Evolutionary conservation across 2,329 filamentous ascomycete species (phyloP), one percentile per base, ranked within the genome.

Genomic region (Sphaerulina populicola): DNA sequence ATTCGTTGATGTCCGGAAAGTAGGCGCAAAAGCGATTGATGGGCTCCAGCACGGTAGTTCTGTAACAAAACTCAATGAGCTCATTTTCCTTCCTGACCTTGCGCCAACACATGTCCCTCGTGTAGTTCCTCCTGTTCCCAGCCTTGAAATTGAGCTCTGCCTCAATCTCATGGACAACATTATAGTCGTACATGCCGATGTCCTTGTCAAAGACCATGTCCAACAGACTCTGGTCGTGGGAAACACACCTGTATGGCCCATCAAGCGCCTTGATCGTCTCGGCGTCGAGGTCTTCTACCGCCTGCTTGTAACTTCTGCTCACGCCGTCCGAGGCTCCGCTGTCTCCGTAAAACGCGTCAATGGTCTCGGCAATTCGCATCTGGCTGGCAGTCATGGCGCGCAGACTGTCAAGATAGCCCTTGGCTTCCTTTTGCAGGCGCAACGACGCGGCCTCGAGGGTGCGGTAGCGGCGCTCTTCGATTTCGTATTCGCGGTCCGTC

Each of bases 331-430:
- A 88, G 45, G 93, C 89, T 46, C 94, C 94, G 1, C 90, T 85
- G 68, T 98, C 93, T 50, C 93, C 93, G 73, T 98, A 98, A 71
- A 98, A 98, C 37, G 93, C 93, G 72, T 98, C 93, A 71, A 98
- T 98, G 15, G 93, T 98, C 71, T 98, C 93, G 59, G 93, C 93
- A 69, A 98, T 97, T 66, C 91, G 85, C 91, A 98, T 97, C 73
- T 98, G 93, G 48, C 90, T 96, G 47, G 93, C 91, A 12, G 93
- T 98, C 93, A 98, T 98, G 61, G 93, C 91, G 82, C 93, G 82
- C 63, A 98, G 77, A 14, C 89, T 95, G 73, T 98, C 94, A 48
- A 98, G 77, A 68, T 98, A 98, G 49, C 94, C 94, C 72, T 96
- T 97, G 44, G 94, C 90, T 74, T 98, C 93, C 70, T 96, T 97